These are phyloP conservation scores for Fomitopsis serialis DNA, from an alignment of 768 basidiomycete genomes.

Conservation along the genomic window DNA sequence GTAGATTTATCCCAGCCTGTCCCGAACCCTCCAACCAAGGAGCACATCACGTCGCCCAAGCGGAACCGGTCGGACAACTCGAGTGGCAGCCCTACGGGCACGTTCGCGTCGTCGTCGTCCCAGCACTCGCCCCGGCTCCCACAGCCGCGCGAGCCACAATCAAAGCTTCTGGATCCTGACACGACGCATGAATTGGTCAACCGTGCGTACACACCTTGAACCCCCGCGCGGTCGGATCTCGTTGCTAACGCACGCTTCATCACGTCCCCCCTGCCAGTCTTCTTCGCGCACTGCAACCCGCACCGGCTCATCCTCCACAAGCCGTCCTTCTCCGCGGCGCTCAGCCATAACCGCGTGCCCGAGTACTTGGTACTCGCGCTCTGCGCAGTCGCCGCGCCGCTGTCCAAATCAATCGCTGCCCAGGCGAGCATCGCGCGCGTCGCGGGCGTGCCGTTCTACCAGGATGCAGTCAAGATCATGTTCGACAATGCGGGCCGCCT, in stretches of 20 bases:
- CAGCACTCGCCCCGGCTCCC: background rate
- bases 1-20: background rate
- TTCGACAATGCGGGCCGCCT: constrained; percentile 65
- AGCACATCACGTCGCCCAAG: background rate
- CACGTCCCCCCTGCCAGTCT: constrained; percentile 43
- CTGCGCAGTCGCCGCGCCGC: constrained; percentile 73
- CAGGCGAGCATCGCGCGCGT: constrained; percentile 41
- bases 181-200: constrained; percentile 73
- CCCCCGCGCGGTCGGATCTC: constrained; percentile 5
- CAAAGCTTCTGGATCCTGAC: constrained; percentile 46
- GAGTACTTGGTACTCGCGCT: constrained; percentile 66
- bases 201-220: constrained; percentile 30
- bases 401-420: constrained; percentile 61
- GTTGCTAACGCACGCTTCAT: constrained; percentile 4
- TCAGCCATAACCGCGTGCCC: constrained; percentile 65
- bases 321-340: constrained; percentile 63
- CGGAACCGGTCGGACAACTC: background rate
- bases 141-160: constrained; percentile 6
- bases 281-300: constrained; percentile 80
- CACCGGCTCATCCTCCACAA: constrained; percentile 74
- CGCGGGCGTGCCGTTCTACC: constrained; percentile 35
- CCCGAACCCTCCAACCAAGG: background rate
- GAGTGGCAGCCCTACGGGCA: background rate
- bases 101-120: background rate
- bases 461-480: constrained; percentile 62